Conservation (phyloP, 2,329 filamentous ascomycete species). For the Penicillium sp. region DNA sequence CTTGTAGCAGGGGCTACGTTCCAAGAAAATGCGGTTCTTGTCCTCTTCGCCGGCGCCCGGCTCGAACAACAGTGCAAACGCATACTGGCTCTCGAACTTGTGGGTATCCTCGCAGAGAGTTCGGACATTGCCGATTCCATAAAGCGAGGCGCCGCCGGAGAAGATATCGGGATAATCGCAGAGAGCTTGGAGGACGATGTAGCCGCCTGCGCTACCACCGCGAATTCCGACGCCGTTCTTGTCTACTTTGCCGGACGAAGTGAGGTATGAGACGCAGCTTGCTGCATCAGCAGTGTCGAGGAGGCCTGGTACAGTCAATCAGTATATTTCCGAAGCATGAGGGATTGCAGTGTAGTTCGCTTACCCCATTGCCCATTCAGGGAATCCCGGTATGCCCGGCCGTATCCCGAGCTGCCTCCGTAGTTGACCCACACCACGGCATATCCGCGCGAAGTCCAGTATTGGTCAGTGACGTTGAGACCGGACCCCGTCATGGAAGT, state of each 20-base stretch:
- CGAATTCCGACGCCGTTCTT: slow-evolving; percentile 46
- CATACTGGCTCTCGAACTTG: slow-evolving; percentile 56
- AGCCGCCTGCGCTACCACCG: slow-evolving; percentile 55
- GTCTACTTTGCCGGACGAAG: slow-evolving; percentile 37
- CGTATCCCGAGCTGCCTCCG: slow-evolving; percentile 54
- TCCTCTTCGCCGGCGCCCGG: slow-evolving; percentile 38
- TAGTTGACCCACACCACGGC: slow-evolving; percentile 54
- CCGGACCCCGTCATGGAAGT: slow-evolving; percentile 47
- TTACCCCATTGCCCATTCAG: slow-evolving; percentile 53
- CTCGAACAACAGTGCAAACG: slow-evolving; percentile 45
- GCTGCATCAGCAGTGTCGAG: slow-evolving; percentile 53
- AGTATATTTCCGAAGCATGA: not conserved
- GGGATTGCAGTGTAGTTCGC: no score
- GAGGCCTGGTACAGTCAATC: not conserved
- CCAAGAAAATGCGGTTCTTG: slow-evolving; percentile 43
- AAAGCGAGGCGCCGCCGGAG: slow-evolving; percentile 50
- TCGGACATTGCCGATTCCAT: slow-evolving; percentile 53
- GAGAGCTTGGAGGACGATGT: slow-evolving; percentile 54
- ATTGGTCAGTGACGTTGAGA: slow-evolving; percentile 48
- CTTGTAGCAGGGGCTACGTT: slow-evolving; percentile 52
- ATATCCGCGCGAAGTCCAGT: slow-evolving; percentile 56
- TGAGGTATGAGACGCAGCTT: slow-evolving; percentile 47
- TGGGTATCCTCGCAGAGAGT: slow-evolving; percentile 50
- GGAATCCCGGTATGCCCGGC: slow-evolving; percentile 49
- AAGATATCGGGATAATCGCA: slow-evolving; percentile 5